Conservation (phyloP, 163 green algal species). For the Botryococcus braunii region DNA sequence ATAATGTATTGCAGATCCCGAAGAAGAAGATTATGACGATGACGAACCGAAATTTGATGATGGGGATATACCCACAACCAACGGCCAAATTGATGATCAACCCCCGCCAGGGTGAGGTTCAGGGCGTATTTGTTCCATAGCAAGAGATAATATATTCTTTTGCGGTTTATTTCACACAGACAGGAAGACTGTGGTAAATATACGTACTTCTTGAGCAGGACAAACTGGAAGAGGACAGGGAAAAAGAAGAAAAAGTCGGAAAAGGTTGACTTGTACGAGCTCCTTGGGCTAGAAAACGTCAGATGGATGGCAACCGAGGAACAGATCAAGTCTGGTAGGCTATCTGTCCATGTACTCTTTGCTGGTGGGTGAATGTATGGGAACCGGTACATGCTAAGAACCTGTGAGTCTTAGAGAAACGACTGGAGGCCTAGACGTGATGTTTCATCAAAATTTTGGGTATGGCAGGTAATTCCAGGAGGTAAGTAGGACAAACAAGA, state of each 20-base stretch:
- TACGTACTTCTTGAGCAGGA: constrained; percentile 9
- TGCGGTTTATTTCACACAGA: background rate
- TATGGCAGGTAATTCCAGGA: too few relatives aligned
- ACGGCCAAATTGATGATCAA: background rate
- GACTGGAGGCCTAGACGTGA: too few relatives aligned
- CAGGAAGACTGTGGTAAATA: background rate
- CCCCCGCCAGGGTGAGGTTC: background rate
- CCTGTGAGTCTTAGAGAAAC: too few relatives aligned
- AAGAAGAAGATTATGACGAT: too few relatives aligned
- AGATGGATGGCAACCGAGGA: constrained; percentile 74
- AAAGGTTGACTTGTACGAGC: constrained; percentile 69
- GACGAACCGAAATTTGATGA: background rate
- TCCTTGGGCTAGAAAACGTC: constrained; percentile 70
- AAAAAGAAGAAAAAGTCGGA: constrained; percentile 45
- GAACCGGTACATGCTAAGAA: too few relatives aligned
- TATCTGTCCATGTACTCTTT: too few relatives aligned
- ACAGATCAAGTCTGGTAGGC: constrained; percentile 66
- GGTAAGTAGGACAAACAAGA: too few relatives aligned
- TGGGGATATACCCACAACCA: background rate
- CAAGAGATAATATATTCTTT: background rate
- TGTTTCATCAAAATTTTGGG: too few relatives aligned
- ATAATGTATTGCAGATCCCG: too few relatives aligned
- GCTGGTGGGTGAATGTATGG: too few relatives aligned
- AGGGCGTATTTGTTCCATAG: background rate
- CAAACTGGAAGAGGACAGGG: constrained; percentile 37